A percentile compares a stretch with the other conserved stretches of the same genome.
These are phyloP conservation scores for Candida labiduridarum DNA, from an alignment of 1,139 yeast species.

Conservation along the genomic window DNA sequence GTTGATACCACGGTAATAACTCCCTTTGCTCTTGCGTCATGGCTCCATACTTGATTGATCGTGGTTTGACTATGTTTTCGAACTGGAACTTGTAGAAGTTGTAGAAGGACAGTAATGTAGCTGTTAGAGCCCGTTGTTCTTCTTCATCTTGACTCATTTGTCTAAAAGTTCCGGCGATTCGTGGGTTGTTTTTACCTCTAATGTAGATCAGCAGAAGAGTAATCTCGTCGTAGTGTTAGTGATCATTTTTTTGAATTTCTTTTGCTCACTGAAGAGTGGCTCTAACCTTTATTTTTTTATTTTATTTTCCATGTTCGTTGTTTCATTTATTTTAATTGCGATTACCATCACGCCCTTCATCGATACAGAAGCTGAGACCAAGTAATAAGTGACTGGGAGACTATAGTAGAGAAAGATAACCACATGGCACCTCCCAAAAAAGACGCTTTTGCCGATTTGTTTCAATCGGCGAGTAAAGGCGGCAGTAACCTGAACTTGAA, in stretches of 20 bases:
- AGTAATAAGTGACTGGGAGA: background rate
- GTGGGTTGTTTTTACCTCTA: background rate
- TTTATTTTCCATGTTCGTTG: too few relatives aligned
- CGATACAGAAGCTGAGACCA: too few relatives aligned
- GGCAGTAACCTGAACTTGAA: conserved; percentile 8
- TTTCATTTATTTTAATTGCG: too few relatives aligned
- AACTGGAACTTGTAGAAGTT: conserved; percentile 38
- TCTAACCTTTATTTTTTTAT: too few relatives aligned
- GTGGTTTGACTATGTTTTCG: conserved; percentile 38
- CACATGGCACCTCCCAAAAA: conserved; percentile 36
- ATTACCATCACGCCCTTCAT: too few relatives aligned
- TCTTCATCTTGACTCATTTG: conserved; percentile 25
- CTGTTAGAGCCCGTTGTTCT: conserved; percentile 41
- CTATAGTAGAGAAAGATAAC: background rate
- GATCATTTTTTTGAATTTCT: background rate
- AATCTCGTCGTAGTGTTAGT: background rate
- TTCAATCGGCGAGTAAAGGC: conserved; percentile 34
- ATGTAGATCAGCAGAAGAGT: background rate
- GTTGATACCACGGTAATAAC: conserved; percentile 54
- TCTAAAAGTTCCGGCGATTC: background rate
- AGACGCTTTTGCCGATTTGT: conserved; percentile 52
- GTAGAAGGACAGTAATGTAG: conserved; percentile 41
- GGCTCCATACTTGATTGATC: conserved; percentile 29
- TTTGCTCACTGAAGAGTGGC: too few relatives aligned
- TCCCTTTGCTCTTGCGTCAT: conserved; percentile 42